Percentiles rank a stretch among this genome's conserved stretches.
Evolutionary conservation across 768 basidiomycete genomes (phyloP).

Genomic region (Gyrodon lividus): DNA sequence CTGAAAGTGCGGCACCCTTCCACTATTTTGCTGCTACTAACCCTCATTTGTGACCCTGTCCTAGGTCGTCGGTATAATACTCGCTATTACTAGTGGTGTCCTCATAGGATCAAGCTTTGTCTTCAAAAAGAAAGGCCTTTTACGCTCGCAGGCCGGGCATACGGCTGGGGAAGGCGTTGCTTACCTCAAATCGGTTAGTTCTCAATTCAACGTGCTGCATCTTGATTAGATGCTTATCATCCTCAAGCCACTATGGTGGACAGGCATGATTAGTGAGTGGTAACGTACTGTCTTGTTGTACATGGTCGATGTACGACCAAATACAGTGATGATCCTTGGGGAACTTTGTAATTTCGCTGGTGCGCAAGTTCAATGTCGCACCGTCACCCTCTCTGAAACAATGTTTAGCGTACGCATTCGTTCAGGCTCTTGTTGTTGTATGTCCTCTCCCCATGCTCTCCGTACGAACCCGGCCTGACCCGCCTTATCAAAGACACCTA

Average conservation of each 20-base stretch:
- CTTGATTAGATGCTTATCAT: conserved; percentile 1
- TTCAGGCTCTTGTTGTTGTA: conserved; percentile 90
- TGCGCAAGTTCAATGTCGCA: conserved; percentile 36
- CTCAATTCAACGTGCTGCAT: conserved; percentile 1
- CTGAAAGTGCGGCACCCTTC: conserved; percentile 45
- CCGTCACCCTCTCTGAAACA: conserved; percentile 10
- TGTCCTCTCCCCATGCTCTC: conserved; percentile 26
- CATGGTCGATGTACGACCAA: not conserved
- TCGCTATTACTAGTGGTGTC: conserved; percentile 75
- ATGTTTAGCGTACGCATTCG: conserved; percentile 75
- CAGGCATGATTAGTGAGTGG: conserved; percentile 81
- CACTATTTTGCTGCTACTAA: not conserved
- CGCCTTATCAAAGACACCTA: conserved; percentile 62
- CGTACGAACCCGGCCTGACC: conserved; percentile 5
- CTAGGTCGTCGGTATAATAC: conserved; percentile 73
- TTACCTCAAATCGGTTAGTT: conserved; percentile 88
- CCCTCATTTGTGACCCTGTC: conserved; percentile 2
- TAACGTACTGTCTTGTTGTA: not conserved
- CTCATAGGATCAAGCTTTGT: conserved; percentile 94
- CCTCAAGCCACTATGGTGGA: conserved; percentile 84
- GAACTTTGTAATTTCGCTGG: conserved; percentile 85
- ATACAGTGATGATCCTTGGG: conserved; percentile 85
- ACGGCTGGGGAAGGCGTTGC: conserved; percentile 82
- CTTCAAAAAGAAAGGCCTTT: conserved; percentile 94
- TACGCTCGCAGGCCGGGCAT: conserved; percentile 80